Evolutionary conservation across 768 basidiomycete genomes (phyloP), one percentile per base, ranked within the genome.

Genomic region (Boletus eberwhitei): DNA sequence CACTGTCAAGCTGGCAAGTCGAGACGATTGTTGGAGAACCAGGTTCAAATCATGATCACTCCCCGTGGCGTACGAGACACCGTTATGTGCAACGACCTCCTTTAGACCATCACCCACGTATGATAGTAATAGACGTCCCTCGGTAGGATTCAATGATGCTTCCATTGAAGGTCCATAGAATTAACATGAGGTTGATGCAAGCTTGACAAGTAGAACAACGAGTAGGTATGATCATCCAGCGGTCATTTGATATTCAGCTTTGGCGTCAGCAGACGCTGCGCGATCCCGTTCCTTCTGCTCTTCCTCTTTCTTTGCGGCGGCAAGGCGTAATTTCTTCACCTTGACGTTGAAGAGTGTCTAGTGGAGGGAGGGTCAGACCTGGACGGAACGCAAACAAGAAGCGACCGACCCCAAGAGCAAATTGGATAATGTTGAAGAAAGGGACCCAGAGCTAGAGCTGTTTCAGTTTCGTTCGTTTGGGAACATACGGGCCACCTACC

Each of bases 341-440:
- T 83, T 83, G 57, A 83, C 79, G 67, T 89, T 92, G 75, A 89
- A 85, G 67, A 83, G 79, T 4, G 86, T 88, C 87, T 88, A 57
- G 44, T 24, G 50, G 17, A 42, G 22, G 29, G 29, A 39, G 9
- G 39, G 36, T 56, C 45, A 52, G 54, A 52, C 26, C 2, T n/a
- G 8, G 19, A 46, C 11, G 9, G 19, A 43, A 37, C 32, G 5
- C 52, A 55, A 59, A 38, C 14, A 48, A 60, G 31, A 46, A 17
- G 14, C 42, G 32, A 52, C 87, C 63, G 64, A 91, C 90, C 21
- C 90, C 90, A 13, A 90, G 76, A 21, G 82, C 68, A 67, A 94
- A 92, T 67, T 85, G 83, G 39, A 94, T 74, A 35, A 80, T 62
- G 68, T 86, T 92, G 79, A 94, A 93, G 75, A 89, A 95, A 9